Percentiles rank a stretch among this genome's conserved stretches.
Conservation (phyloP, 176 grass and related monocot genomes). For the Eleusine coracana region DNA sequence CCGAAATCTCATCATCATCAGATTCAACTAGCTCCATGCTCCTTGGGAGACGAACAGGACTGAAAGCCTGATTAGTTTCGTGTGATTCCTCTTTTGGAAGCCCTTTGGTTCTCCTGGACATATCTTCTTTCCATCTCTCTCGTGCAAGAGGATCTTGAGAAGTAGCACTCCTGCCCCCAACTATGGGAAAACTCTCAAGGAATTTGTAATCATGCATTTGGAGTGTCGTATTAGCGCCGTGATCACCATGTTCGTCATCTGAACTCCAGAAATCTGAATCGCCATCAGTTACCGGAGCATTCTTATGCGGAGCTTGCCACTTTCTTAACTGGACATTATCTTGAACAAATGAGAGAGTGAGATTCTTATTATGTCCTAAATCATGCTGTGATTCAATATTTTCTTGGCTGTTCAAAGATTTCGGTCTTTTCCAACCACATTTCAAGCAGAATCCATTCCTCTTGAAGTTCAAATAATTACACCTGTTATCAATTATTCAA, state of each 20-base stretch:
- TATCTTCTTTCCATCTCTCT: conserved; percentile 83
- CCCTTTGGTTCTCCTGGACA: conserved; percentile 55
- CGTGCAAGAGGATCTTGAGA: conserved; percentile 61
- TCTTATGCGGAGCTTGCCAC: conserved; percentile 38
- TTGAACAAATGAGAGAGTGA: conserved; percentile 72
- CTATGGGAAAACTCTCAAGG: conserved; percentile 72
- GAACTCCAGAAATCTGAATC: conserved; percentile 65
- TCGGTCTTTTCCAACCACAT: conserved; percentile 90
- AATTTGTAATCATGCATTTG: conserved; percentile 27
- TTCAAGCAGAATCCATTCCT: conserved; percentile 80
- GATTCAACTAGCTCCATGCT: conserved; percentile 55
- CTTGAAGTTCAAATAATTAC: conserved; percentile 92
- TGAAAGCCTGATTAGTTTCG: conserved; percentile 12
- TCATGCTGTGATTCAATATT: conserved; percentile 24
- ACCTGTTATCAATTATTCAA: conserved; percentile 52
- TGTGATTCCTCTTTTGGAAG: not conserved
- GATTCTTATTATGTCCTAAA: conserved; percentile 43
- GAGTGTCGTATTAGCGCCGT: not conserved
- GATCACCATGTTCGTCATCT: conserved; percentile 27
- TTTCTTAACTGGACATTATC: conserved; percentile 37
- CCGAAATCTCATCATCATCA: conserved; percentile 45
- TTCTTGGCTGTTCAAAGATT: conserved; percentile 67
- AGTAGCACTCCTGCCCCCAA: conserved; percentile 56
- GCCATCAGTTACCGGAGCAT: conserved; percentile 32
- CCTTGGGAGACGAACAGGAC: conserved; percentile 18